A percentile compares a stretch with the other conserved stretches of the same genome.
These are phyloP conservation scores for Eucalyptus marginata DNA, from an alignment of 345 rosid genomes.

Conservation along the genomic window DNA sequence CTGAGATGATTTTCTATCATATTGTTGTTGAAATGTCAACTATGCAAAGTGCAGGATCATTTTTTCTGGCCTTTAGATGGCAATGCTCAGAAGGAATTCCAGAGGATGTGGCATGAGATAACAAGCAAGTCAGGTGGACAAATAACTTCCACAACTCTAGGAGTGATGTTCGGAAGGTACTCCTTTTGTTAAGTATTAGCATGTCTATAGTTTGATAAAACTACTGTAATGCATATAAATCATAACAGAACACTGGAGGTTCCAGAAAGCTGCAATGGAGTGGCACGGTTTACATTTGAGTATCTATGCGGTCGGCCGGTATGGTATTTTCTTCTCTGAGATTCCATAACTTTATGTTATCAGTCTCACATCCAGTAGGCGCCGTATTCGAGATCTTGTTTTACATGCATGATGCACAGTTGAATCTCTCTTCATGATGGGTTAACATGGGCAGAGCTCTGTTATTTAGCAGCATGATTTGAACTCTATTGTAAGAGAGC, in stretches of 20 bases:
- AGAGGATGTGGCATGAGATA: conserved; percentile 57
- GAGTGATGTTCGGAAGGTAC: conserved; percentile 97
- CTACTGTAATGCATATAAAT: neutral
- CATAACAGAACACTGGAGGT: conserved; percentile 58
- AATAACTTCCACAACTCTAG: conserved; percentile 45
- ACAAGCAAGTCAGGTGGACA: conserved; percentile 45
- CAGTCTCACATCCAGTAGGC: neutral
- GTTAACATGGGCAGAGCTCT: neutral
- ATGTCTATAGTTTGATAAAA: neutral
- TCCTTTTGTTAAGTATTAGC: neutral
- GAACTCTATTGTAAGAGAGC: neutral
- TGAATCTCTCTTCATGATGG: neutral
- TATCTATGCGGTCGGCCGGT: conserved; percentile 80
- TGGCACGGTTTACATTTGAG: conserved; percentile 67
- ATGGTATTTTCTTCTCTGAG: neutral
- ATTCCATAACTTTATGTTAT: neutral
- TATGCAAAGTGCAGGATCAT: conserved; percentile 39
- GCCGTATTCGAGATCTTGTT: neutral
- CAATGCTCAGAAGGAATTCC: conserved; percentile 33
- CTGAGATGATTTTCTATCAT: neutral
- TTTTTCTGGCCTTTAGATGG: conserved; percentile 66
- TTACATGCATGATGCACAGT: neutral
- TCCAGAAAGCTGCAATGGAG: conserved; percentile 79
- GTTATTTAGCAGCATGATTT: neutral
- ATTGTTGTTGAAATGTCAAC: conserved; percentile 4